phyloP scores from a whole-genome alignment of 2,329 filamentous ascomycete genomes.

The Pyricularia pennisetigena region DNA sequence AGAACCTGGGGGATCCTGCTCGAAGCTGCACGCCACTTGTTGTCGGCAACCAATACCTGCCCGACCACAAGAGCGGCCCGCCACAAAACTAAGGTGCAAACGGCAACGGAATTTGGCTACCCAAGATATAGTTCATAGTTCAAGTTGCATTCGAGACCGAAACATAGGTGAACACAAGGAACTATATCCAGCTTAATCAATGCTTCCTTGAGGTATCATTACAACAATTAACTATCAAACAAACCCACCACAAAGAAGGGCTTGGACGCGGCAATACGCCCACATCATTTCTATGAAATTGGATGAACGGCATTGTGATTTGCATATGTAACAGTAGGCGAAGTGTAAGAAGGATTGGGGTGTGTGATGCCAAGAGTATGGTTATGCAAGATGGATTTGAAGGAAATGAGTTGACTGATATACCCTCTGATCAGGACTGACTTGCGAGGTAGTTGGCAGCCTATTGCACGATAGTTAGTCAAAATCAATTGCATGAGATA shows the following conservation, averaged over 20 bases:
- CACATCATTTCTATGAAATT: background rate
- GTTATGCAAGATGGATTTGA: background rate
- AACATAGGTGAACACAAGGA: background rate
- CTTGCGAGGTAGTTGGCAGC: slow-evolving; percentile 47
- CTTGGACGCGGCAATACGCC: background rate
- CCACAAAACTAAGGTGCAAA: too few species aligned
- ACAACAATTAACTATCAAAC: background rate
- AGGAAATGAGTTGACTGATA: background rate
- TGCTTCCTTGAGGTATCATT: background rate
- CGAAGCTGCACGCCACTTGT: background rate
- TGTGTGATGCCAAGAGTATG: background rate
- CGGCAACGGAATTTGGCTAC: background rate
- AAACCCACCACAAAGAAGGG: background rate
- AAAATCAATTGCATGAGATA: background rate
- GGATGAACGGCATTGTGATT: background rate
- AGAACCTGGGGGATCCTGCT: background rate
- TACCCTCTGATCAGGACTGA: slow-evolving; percentile 30
- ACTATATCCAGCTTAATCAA: background rate
- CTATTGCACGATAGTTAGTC: slow-evolving; percentile 17
- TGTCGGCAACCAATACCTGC: background rate
- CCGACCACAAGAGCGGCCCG: too few species aligned
- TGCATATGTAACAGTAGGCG: background rate
- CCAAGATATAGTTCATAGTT: background rate
- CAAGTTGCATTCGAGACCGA: background rate
- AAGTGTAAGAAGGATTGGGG: background rate